These are phyloP conservation scores for Sugiyamaella castrensis DNA, from an alignment of 1,139 yeast species.

Conservation along the genomic window DNA sequence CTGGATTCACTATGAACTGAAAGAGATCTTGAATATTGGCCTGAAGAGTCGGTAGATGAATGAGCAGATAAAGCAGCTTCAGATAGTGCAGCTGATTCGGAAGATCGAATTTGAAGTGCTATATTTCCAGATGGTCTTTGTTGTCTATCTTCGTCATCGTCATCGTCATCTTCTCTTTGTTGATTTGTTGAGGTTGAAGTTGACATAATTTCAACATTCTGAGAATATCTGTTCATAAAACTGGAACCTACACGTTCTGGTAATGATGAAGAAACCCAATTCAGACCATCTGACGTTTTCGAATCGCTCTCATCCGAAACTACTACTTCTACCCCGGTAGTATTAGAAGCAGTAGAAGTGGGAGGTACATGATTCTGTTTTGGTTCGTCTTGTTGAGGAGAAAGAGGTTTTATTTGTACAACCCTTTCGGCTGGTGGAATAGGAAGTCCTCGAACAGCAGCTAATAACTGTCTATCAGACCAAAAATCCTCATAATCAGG, in stretches of 20 bases:
- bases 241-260: constrained; percentile 3
- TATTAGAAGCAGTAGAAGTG: not conserved
- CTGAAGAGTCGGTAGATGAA: no score
- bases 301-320: not conserved
- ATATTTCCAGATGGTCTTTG: no score
- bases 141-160: not conserved
- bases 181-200: not conserved
- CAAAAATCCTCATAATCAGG: constrained; percentile 76
- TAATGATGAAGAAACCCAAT: constrained; percentile 9
- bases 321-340: not conserved
- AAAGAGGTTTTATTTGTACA: not conserved
- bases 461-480: constrained; percentile 66
- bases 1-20: no score
- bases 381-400: not conserved
- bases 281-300: not conserved
- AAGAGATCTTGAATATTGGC: no score
- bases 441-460: constrained; percentile 45
- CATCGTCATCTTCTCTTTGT: not conserved
- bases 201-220: no score
- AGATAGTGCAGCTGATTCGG: no score
- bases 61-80: no score
- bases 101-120: no score
- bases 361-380: not conserved
- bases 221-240: not conserved
- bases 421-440: constrained; percentile 19